Evolutionary conservation across 2,329 filamentous ascomycete genomes (phyloP), one percentile per base, ranked within the genome.

Genomic region (Incumbomyces lentus): DNA sequence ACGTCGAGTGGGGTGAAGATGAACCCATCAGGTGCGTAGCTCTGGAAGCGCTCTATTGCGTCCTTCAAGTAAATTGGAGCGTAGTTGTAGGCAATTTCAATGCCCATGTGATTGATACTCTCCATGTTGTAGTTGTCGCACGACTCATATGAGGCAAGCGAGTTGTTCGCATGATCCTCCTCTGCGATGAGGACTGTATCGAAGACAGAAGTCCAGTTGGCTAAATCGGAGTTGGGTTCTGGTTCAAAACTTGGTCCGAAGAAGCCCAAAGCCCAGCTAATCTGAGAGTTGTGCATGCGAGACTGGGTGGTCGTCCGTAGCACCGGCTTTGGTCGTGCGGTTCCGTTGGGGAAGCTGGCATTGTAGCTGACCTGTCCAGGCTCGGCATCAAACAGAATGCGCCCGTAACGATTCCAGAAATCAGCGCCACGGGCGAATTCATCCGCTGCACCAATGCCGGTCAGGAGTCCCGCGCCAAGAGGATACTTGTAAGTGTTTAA

Each of bases 351-450:
- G 47, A 61, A 72, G 39, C 57, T 64, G 12, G 64, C 58, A 52
- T 71, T 68, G 62, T 76, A 79, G 2, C 66, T 59, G 1, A 73
- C 52, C 51, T 75, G 71, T 6, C 66, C 72, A 3, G 60, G 53
- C 7, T 64, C 62, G 1, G 74, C 70, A 46, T 74, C 70, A 58
- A 70, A 78, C 26, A 78, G 57, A 3, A 68, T 68, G 19, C 75
- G 64, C 3, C 75, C 75, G 49, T 78, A 78, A 33, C 66, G 64
- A 53, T 71, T 69, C 73, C 73, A 77, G 57, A 76, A 76, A 11
- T 63, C 59, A 5, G 72, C 69, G 8, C 74, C 75, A 8, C 68
- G 59, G 10, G 60, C 55, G 48, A 75, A 73, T 52, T 76, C 72
- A 2, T 73, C 73, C 1, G 60, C 55, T 10, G 73, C 74, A 22